Percentiles rank a stretch among this genome's conserved stretches.
Evolutionary conservation across 139 green algal genomes (phyloP).

Genomic region (Pycnococcus provasolii): DNA sequence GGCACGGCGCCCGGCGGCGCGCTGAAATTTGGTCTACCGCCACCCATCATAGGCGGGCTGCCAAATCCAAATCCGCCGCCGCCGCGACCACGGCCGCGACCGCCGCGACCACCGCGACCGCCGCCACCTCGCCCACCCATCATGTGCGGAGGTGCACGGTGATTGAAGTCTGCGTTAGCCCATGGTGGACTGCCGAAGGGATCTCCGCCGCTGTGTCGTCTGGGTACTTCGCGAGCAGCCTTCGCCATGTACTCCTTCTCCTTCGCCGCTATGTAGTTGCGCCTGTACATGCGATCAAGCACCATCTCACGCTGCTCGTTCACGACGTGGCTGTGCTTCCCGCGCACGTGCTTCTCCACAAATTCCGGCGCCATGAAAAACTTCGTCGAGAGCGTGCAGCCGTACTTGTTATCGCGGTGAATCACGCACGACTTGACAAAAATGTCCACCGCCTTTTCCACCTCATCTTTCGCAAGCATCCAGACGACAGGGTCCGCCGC

Average conservation of each 20-base stretch:
- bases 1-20: too few relatives aligned
- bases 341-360: constrained; percentile 79
- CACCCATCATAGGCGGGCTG: neutral
- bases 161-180: neutral
- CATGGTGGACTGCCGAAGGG: neutral
- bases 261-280: neutral
- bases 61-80: neutral
- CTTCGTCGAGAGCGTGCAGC: constrained; percentile 36
- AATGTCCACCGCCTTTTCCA: neutral
- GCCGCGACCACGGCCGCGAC: too few relatives aligned
- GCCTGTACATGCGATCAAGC: neutral
- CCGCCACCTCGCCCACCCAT: neutral
- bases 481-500: neutral
- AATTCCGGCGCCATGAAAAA: constrained; percentile 74
- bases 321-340: constrained; percentile 65
- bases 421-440: neutral
- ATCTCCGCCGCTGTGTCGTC: neutral
- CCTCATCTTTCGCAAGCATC: neutral
- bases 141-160: neutral
- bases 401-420: neutral
- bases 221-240: neutral
- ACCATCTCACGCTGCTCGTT: constrained; percentile 13
- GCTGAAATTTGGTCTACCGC: neutral
- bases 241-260: neutral
- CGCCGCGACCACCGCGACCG: neutral